Base-by-base conservation (phyloP, 768 basidiomycete genomes). In the Amyloporia xantha region DNA sequence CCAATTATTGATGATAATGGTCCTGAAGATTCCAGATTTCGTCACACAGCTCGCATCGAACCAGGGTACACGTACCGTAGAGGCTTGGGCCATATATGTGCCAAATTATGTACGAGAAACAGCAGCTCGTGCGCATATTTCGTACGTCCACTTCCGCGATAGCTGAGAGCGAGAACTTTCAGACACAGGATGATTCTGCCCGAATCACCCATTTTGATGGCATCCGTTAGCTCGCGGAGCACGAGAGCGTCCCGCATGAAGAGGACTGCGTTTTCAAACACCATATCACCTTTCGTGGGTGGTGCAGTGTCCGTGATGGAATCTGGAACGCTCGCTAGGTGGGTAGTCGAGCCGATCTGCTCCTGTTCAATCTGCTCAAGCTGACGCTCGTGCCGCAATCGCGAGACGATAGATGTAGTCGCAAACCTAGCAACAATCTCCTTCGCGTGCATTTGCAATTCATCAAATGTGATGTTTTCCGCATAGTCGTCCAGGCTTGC, bases 1-100 rank as follows among this genome's bases (percentile, higher is more conserved):
- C 66, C 67, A 68, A 39, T 68, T 68, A 1, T 63, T 60, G 4
- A 67, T 37, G 1, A 67, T 52, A 25, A 61, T 50, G 12, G 50
- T 30, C 2, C 66, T 65, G 49, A 21, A 17, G 4, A n/a, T n/a
- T n/a, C n/a, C n/a, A n/a, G n/a, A n/a, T n/a, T n/a, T n/a, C n/a
- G n/a, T n/a, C n/a, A n/a, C n/a, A n/a, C n/a, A n/a, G n/a, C n/a
- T n/a, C n/a, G n/a, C n/a, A n/a, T n/a, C n/a, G n/a, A n/a, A n/a
- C n/a, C n/a, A n/a, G n/a, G n/a, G 17, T 20, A 30, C 10, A 52
- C 52, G 2, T 24, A 59, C 57, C 43, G 40, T 0, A 59, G 37
- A 2, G 38, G 23, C n/a, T 28, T 27, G 7, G 57, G 54, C 57
- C 57, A 59, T 2, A 59, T 49, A 40, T 59, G 48, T 9, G 41